These are phyloP conservation scores for Colletotrichum sidae DNA, from an alignment of 2,329 filamentous ascomycete species.

Conservation along the genomic window DNA sequence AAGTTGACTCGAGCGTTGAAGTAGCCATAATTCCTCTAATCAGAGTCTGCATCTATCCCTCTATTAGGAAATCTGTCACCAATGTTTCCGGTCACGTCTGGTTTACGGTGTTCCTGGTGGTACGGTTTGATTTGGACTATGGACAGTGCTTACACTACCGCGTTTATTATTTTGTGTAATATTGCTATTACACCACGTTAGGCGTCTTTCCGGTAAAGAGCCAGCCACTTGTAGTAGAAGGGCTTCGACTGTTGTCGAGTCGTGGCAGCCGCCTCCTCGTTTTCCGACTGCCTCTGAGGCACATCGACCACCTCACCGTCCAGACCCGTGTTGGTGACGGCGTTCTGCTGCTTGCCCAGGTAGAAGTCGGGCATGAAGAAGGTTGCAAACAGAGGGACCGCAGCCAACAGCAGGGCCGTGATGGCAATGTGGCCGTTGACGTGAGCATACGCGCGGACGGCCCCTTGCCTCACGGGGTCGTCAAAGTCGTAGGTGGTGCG, in stretches of 20 bases:
- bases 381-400: conserved; percentile 48
- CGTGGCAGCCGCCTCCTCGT: background rate
- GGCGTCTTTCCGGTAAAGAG: background rate
- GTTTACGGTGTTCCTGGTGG: no score
- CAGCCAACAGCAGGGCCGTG: conserved; percentile 45
- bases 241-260: background rate
- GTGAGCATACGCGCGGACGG: conserved; percentile 50
- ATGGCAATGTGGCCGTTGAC: conserved; percentile 51
- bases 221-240: conserved; percentile 1
- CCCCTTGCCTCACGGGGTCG: conserved; percentile 50
- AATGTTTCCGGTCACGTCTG: no score
- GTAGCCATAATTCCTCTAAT: no score
- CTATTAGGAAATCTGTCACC: no score
- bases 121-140: no score
- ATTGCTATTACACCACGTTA: no score
- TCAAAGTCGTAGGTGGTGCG: conserved; percentile 47
- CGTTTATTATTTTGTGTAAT: no score
- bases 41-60: no score
- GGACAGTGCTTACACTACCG: no score
- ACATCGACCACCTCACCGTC: conserved; percentile 44
- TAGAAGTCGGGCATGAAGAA: conserved; percentile 56
- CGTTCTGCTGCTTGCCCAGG: conserved; percentile 49
- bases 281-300: conserved; percentile 2
- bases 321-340: conserved; percentile 47
- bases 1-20: no score